Evolutionary conservation across 257 asterid species (phyloP).

Genomic region (Cinchona pubescens): DNA sequence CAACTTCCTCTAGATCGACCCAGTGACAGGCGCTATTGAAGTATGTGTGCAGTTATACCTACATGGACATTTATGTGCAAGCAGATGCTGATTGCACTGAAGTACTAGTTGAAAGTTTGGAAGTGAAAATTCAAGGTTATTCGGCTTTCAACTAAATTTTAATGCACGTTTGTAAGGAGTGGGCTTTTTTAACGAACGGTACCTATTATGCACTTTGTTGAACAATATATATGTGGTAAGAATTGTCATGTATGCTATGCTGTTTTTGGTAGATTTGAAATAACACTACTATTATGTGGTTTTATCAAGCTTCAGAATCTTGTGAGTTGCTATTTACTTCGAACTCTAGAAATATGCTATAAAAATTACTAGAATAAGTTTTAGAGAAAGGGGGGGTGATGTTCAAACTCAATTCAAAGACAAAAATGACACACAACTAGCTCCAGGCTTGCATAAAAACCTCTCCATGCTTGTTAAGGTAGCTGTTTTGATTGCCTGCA

Average conservation of each 20-base stretch:
- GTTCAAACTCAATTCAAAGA: no score
- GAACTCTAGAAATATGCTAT: no score
- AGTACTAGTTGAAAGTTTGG: not conserved
- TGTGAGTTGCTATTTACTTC: not conserved
- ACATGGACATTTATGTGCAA: constrained; percentile 90
- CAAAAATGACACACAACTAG: no score
- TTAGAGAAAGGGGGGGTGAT: no score
- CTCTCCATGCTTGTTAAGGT: no score
- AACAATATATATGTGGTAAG: not conserved
- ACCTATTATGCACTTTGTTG: not conserved
- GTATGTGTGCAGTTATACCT: constrained; percentile 88
- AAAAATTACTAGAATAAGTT: no score
- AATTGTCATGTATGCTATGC: no score
- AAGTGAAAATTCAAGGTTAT: not conserved
- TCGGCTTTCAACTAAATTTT: not conserved
- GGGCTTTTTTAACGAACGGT: not conserved
- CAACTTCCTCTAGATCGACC: constrained; percentile 82
- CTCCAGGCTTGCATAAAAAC: no score
- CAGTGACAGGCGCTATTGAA: constrained; percentile 76
- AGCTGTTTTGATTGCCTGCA: no score
- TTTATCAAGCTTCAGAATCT: not conserved
- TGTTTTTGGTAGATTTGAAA: no score
- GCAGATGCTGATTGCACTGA: constrained; percentile 73
- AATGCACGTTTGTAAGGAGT: not conserved
- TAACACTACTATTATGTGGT: no score